A percentile compares a stretch with the other conserved stretches of the same genome.
Evolutionary conservation across 208 protist genomes (phyloP).

Genomic region (Trypanosoma brucei): DNA sequence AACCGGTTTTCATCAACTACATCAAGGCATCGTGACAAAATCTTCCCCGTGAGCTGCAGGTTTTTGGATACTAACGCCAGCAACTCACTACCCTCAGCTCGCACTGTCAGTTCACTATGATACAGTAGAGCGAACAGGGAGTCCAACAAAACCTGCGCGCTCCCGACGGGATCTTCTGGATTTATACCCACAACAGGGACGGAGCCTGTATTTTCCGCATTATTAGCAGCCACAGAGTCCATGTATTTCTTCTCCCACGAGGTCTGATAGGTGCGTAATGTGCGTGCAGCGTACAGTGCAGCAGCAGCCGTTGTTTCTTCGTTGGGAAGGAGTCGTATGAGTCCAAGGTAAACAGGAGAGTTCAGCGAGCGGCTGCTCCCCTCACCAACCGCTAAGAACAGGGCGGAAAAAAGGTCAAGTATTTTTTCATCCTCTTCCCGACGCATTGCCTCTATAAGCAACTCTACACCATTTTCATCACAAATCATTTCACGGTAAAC

Average conservation of each 20-base stretch:
- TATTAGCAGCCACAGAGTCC: constrained; percentile 8
- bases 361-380: constrained; percentile 45
- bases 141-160: constrained; percentile 37
- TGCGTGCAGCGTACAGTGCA: constrained; percentile 44
- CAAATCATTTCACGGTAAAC: constrained; percentile 89
- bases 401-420: constrained; percentile 43
- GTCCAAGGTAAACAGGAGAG: constrained; percentile 44
- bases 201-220: constrained; percentile 7
- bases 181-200: constrained; percentile 19
- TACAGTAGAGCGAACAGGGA: constrained; percentile 58
- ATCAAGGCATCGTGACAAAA: constrained; percentile 69
- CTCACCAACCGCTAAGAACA: constrained; percentile 66
- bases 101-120: constrained; percentile 49
- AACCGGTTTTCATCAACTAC: constrained; percentile 68
- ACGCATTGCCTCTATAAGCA: constrained; percentile 53
- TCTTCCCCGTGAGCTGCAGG: constrained; percentile 48
- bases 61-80: constrained; percentile 66
- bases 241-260: constrained; percentile 48
- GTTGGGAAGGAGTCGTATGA: constrained; percentile 44
- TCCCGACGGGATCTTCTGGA: constrained; percentile 4
- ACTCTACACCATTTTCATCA: constrained; percentile 51
- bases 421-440: constrained; percentile 45
- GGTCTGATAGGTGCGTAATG: constrained; percentile 63
- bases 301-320: constrained; percentile 17
- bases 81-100: constrained; percentile 77